Evolutionary conservation across 306 rosid genomes (phyloP).

Genomic region (Pyrus communis): DNA sequence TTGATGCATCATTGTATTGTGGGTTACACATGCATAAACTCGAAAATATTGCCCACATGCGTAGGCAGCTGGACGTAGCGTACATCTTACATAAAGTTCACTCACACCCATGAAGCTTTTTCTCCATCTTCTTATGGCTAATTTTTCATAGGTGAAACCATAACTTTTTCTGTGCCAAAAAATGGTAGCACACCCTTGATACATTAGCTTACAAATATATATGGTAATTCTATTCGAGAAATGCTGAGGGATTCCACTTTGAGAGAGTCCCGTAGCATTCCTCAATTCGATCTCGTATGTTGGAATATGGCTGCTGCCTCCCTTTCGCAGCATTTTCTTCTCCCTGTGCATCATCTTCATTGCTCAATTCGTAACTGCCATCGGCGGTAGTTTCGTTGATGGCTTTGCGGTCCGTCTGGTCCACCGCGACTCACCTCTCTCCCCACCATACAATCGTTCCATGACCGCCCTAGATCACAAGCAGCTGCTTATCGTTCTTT

Average conservation of each 20-base stretch:
- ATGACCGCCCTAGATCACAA: constrained; percentile 2
- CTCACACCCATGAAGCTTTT: neutral
- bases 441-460: constrained; percentile 14
- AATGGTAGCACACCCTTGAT: neutral
- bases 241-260: too few species aligned
- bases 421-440: constrained; percentile 18
- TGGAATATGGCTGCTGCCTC: neutral
- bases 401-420: constrained; percentile 1
- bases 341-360: neutral
- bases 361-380: neutral
- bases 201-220: neutral
- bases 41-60: too few species aligned
- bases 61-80: too few species aligned
- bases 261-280: too few species aligned
- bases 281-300: neutral
- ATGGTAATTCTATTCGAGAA: neutral
- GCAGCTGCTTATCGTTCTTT: constrained; percentile 1
- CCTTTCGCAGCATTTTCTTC: neutral
- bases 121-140: neutral
- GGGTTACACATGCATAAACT: too few species aligned
- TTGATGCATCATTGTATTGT: too few species aligned
- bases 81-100: neutral
- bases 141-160: neutral
- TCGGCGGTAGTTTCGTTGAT: neutral
- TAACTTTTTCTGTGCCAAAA: neutral